Evolutionary conservation across 2,329 filamentous ascomycete genomes (phyloP), one percentile per base, ranked within the genome.

Genomic region (Beauveria bassiana): DNA sequence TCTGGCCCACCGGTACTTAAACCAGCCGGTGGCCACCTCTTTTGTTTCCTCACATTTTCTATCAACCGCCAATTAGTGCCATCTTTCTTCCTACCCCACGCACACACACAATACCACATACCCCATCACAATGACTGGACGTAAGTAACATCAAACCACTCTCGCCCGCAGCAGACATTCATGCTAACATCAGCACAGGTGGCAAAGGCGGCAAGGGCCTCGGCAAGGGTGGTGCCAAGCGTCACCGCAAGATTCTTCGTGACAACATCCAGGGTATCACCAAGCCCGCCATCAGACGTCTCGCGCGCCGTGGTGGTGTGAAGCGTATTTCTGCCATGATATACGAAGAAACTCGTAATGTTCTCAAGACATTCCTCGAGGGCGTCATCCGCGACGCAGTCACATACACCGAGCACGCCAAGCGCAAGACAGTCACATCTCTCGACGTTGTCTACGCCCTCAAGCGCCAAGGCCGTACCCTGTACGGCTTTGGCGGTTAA

Each of bases 261-360:
- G 93, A 97, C 89, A 97, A 97, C 90, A 97, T 97, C 76, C 93
- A 97, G 84, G 93, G 93, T 82, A 97, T 97, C 77, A 97, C 93
- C 75, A 97, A 97, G 90, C 93, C 93, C 72, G 93, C 93, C 73
- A 97, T 97, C 81, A 89, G 93, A 74, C 93, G 93, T 96, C 92
- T 97, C 77, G 93, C 93, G 68, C 93, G 93, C 82, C 92, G 93
- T 95, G 93, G 93, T 80, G 93, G 93, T 93, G 93, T 97, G 86
- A 97, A 97, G 91, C 93, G 93, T 96, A 97, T 97, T 74, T 96
- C 92, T 73, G 93, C 93, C 77, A 96, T 87, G 83, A 87, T 87
- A 77, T 87, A 87, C 79, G 84, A 87, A 74, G 85, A 87, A 79
- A 87, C 85, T 63, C 85, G 85, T 68, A 83, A 84, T 79, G 85